Evolutionary conservation across 352 stramenopile species (phyloP), one percentile per base, ranked within the genome.

Genomic region (Globisporangium paroecandrum): DNA sequence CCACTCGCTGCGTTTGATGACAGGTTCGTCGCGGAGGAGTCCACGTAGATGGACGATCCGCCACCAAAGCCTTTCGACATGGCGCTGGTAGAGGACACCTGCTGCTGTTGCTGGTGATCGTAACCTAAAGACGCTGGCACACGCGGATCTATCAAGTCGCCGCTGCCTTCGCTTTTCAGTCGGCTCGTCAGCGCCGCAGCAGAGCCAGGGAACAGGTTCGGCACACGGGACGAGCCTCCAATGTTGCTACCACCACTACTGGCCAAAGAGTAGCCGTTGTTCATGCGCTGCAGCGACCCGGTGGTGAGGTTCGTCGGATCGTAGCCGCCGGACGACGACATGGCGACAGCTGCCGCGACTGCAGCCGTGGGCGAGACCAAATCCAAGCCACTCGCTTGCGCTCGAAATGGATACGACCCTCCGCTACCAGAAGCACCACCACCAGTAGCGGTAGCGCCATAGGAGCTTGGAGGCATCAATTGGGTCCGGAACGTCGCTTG

Each of bases 291-390:
- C 36, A 70, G 38, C n/a, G 65, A 60, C 18, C 27, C 51, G 24
- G 24, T 51, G 20, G 10, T 25, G 25, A 61, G 27, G 10, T 61
- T 47, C 5, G 63, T 64, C 4, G 65, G 29, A 5, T 71, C 66
- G 22, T 73, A 73, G 41, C 59, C 69, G 56, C 56, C 6, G 27
- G 56, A 61, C 18, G 68, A 70, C 22, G 63, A 58, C 64, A 73
- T 70, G 22, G 51, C 41, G 2, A 36, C 46, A 18, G 64, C 58
- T 27, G 49, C 25, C 4, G 56, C 22, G 9, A 55, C 63, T 25
- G 54, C 41, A 13, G 61, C 22, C 1, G 47, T 70, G 8, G 68
- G 51, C 7, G 68, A 55, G 22, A 70, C 57, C 27, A 73, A 43
- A 20, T 73, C 68, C 34, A 73, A 54, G 29, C 53, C 43, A 22